Percentiles rank a stretch among this genome's conserved stretches.
Evolutionary conservation across 495 filamentous ascomycete genomes (phyloP).

Genomic region (Tuber brumale): DNA sequence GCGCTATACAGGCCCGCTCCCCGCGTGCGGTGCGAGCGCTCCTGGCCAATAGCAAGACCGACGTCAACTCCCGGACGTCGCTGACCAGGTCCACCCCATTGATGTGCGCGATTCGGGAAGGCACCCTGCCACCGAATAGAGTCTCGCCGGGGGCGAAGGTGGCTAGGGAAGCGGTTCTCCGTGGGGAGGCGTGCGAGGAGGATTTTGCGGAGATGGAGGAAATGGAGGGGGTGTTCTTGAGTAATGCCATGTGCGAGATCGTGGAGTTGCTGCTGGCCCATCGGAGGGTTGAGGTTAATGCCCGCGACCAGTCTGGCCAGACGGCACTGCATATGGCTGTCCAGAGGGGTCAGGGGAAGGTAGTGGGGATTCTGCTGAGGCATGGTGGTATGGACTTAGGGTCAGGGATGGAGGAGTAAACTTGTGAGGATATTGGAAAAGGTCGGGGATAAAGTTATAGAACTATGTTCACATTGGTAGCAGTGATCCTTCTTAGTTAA

Average conservation of each 20-base stretch:
- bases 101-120: neutral
- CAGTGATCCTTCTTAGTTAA: neutral
- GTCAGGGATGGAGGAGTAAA: neutral
- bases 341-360: neutral
- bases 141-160: neutral
- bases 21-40: neutral
- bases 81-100: neutral
- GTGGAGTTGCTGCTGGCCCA: neutral
- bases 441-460: neutral
- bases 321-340: neutral
- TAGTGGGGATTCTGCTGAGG: neutral
- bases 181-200: neutral
- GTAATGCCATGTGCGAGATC: neutral
- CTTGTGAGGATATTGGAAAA: neutral
- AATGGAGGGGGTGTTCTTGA: neutral
- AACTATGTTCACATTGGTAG: neutral
- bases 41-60: neutral
- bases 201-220: neutral
- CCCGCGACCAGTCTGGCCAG: neutral
- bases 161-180: neutral
- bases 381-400: neutral
- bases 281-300: neutral
- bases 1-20: neutral
- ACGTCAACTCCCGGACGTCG: neutral
- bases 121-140: neutral